Evolutionary conservation across 441 rosid species (phyloP).

Genomic region (Aleurites moluccanus): DNA sequence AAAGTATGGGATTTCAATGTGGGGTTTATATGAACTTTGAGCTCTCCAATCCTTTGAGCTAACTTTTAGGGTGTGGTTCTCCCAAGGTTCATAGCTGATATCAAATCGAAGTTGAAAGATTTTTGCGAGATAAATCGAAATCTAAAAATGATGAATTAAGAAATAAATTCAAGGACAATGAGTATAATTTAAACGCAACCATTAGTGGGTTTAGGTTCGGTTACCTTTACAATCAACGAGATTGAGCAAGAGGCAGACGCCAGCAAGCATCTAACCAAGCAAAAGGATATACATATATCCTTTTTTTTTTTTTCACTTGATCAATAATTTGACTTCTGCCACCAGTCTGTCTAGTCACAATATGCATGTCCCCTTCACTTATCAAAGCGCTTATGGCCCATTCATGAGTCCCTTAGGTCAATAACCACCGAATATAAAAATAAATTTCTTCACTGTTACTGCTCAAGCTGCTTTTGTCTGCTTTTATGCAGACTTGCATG

Average conservation of each 20-base stretch:
- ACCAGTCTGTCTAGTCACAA: not conserved
- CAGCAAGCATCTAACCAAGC: slow-evolving; percentile 4
- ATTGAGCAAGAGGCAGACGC: not conserved
- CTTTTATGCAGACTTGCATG: not conserved
- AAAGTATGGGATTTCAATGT: too few relatives aligned
- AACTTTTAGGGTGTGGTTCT: too few relatives aligned
- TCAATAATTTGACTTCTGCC: slow-evolving; percentile 11
- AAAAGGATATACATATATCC: not conserved
- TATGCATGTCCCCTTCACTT: not conserved
- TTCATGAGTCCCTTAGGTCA: not conserved
- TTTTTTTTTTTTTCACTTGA: not conserved
- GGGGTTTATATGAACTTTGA: too few relatives aligned
- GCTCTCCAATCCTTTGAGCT: too few relatives aligned
- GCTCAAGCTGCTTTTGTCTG: not conserved
- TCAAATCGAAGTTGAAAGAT: too few relatives aligned
- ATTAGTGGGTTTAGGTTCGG: not conserved
- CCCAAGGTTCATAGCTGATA: too few relatives aligned
- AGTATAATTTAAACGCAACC: too few relatives aligned
- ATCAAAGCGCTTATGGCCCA: not conserved
- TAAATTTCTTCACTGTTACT: not conserved
- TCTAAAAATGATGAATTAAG: too few relatives aligned
- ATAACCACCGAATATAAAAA: not conserved
- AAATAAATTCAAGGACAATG: too few relatives aligned
- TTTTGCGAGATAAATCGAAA: too few relatives aligned
- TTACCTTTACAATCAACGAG: not conserved